phyloP scores from a whole-genome alignment of 345 rosid species.

The Gossypium sturtianum region DNA sequence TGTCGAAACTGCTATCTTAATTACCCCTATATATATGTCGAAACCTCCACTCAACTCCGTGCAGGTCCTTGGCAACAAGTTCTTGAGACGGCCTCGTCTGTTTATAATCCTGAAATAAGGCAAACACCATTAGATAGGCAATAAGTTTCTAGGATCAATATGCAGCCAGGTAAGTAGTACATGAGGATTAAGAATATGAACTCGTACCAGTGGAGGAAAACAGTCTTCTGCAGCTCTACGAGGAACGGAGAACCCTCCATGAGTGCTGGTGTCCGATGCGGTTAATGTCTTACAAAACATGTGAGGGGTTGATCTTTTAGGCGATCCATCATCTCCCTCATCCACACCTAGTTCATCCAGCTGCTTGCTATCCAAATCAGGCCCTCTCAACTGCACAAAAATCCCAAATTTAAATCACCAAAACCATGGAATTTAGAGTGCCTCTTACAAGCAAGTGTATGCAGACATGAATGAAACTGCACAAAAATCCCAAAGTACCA shows the following conservation, averaged over 20 bases:
- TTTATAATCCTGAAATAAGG: constrained; percentile 59
- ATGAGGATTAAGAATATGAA: neutral
- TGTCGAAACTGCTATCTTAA: neutral
- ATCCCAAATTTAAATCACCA: constrained; percentile 15
- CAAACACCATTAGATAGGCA: neutral
- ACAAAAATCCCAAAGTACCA: constrained; percentile 18
- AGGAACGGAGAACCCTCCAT: constrained; percentile 98
- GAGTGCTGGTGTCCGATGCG: constrained; percentile 99
- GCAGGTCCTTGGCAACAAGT: constrained; percentile 95
- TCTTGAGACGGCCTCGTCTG: constrained; percentile 99
- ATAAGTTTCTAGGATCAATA: neutral
- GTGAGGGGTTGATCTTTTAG: constrained; percentile 69
- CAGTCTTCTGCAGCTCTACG: constrained; percentile 99
- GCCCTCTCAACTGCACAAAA: constrained; percentile 42
- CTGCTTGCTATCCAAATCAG: constrained; percentile 46
- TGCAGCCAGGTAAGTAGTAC: neutral
- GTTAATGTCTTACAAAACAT: constrained; percentile 99
- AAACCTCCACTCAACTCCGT: constrained; percentile 92
- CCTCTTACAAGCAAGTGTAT: neutral
- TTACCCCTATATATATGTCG: constrained; percentile 95
- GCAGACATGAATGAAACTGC: constrained; percentile 27
- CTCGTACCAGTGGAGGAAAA: constrained; percentile 86
- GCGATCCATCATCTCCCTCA: constrained; percentile 56
- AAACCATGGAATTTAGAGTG: neutral
- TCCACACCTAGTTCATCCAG: constrained; percentile 48